Conservation (phyloP, 495 filamentous ascomycete species). For the Tetracladium marchalianum region DNA sequence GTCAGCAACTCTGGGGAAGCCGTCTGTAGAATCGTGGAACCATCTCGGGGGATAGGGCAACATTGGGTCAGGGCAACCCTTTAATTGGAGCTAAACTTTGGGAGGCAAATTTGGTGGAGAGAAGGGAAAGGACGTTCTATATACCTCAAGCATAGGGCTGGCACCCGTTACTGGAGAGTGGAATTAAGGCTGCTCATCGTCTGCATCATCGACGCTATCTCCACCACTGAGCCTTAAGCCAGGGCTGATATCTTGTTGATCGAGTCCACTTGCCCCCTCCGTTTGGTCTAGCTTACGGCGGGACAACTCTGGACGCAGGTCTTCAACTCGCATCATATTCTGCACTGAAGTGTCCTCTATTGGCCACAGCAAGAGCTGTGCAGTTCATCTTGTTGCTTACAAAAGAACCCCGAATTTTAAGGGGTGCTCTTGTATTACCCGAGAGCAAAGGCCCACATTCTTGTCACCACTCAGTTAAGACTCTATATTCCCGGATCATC, state of each 20-base stretch:
- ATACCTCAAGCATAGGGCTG: slow-evolving; percentile 9
- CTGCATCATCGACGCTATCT: slow-evolving; percentile 14
- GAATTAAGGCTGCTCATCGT: slow-evolving; percentile 17
- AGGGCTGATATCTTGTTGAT: slow-evolving; percentile 4
- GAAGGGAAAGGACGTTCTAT: slow-evolving; percentile 12
- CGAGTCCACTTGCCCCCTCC: slow-evolving; percentile 2
- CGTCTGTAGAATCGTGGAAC: too few species aligned
- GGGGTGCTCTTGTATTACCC: too few species aligned
- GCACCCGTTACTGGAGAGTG: slow-evolving; percentile 9
- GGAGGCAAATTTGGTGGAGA: slow-evolving; percentile 4
- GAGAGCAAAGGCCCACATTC: too few species aligned
- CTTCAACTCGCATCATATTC: neutral
- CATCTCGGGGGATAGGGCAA: too few species aligned
- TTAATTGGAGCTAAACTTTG: slow-evolving; percentile 8
- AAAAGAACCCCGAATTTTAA: too few species aligned
- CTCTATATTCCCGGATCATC: too few species aligned
- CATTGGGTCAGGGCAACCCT: neutral
- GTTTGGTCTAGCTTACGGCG: slow-evolving; percentile 1
- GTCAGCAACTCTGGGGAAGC: too few species aligned
- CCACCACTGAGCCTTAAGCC: slow-evolving; percentile 16
- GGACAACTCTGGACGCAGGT: neutral
- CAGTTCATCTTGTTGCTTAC: too few species aligned
- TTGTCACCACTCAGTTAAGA: too few species aligned
- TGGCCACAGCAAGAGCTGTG: neutral
- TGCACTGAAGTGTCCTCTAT: neutral